Conservation (phyloP, 2,329 filamentous ascomycete genomes). For the Trichophyton simii region DNA sequence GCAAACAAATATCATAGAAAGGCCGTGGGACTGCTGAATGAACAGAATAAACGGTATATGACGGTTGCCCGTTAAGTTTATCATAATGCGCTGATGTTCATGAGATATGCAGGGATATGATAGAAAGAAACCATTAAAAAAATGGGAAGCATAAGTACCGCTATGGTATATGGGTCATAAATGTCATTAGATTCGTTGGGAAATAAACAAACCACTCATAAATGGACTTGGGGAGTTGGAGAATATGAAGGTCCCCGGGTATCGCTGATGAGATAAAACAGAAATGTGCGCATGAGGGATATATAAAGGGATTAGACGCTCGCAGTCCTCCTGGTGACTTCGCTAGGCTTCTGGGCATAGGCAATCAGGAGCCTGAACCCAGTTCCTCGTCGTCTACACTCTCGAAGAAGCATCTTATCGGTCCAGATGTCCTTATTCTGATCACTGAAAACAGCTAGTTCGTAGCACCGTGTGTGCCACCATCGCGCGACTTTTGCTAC, state of each 20-base stretch:
- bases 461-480: slow-evolving; percentile 95
- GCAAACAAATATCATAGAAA: neutral
- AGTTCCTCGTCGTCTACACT: slow-evolving; percentile 77
- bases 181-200: slow-evolving; percentile 1
- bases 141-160: neutral
- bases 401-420: slow-evolving; percentile 59
- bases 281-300: neutral
- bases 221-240: neutral
- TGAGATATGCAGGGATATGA: neutral
- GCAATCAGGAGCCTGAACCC: slow-evolving; percentile 86
- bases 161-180: neutral
- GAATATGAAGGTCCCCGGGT: neutral
- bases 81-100: neutral
- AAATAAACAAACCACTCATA: neutral
- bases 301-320: slow-evolving; percentile 24
- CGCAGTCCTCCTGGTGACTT: slow-evolving; percentile 31
- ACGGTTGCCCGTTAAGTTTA: neutral
- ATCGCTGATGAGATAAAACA: neutral
- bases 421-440: slow-evolving; percentile 56
- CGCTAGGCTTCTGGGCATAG: slow-evolving; percentile 66
- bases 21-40: neutral
- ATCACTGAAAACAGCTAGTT: slow-evolving; percentile 47
- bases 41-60: neutral
- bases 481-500: slow-evolving; percentile 83
- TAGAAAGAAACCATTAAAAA: neutral